Percentiles rank a stretch among this genome's conserved stretches.
These are phyloP conservation scores for Phyllosticta paracitricarpa DNA, from an alignment of 2,329 filamentous ascomycete species.

Conservation along the genomic window DNA sequence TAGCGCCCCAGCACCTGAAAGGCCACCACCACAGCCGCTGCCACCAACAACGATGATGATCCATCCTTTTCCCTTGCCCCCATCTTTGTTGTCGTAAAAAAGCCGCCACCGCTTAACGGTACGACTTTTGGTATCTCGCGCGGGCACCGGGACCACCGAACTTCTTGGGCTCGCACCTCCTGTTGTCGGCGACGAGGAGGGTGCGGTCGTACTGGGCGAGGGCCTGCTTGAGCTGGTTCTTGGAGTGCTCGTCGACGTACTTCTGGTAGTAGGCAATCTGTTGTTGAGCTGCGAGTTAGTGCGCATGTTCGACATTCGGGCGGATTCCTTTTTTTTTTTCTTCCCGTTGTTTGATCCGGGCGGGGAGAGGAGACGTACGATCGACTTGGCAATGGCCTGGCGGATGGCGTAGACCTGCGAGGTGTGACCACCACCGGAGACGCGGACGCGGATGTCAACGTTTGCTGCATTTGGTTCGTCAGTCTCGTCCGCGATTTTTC, in stretches of 20 bases:
- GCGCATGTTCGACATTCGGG: neutral
- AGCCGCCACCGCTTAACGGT: slow-evolving; percentile 62
- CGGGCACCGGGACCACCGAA: slow-evolving; percentile 88
- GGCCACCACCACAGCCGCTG: slow-evolving; percentile 2
- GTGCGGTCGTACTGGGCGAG: slow-evolving; percentile 94
- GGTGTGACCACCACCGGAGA: slow-evolving; percentile 93
- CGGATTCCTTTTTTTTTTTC: neutral
- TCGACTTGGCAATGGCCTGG: slow-evolving; percentile 96
- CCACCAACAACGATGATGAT: neutral
- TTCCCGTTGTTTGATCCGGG: too few relatives aligned
- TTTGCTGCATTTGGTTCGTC: slow-evolving; percentile 40
- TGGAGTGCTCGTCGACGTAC: slow-evolving; percentile 99
- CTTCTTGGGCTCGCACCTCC: slow-evolving; percentile 99
- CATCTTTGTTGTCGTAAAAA: neutral
- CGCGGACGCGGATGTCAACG: slow-evolving; percentile 95
- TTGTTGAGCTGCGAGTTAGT: slow-evolving; percentile 9
- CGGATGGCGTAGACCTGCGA: slow-evolving; percentile 97
- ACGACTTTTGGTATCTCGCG: slow-evolving; percentile 97
- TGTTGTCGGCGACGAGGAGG: slow-evolving; percentile 97
- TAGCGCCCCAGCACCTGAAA: slow-evolving; percentile 8
- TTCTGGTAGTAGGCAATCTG: slow-evolving; percentile 95
- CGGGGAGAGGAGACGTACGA: slow-evolving; percentile 38
- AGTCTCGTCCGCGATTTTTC: slow-evolving; percentile 12
- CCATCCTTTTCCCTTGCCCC: slow-evolving; percentile 10
- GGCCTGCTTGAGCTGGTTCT: slow-evolving; percentile 98